Conservation (phyloP, 2,329 filamentous ascomycete species). For the Tolypocladium tundrense region DNA sequence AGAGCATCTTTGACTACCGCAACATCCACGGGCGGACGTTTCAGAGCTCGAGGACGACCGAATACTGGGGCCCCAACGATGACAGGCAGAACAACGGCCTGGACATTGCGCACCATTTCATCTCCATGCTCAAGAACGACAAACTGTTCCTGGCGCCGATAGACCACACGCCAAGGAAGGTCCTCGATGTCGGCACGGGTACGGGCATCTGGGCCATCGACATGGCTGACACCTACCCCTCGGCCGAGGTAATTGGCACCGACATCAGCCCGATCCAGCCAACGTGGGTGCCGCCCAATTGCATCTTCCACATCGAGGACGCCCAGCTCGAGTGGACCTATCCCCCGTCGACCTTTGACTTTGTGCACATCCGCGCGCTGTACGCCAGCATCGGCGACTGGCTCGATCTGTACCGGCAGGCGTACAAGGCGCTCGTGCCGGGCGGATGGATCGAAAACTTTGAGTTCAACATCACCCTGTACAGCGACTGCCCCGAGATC, state of each 20-base stretch:
- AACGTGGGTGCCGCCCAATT: slow-evolving; percentile 27
- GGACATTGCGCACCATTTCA: slow-evolving; percentile 15
- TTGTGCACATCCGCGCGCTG: slow-evolving; percentile 48
- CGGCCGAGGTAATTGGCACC: slow-evolving; percentile 35
- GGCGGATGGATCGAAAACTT: slow-evolving; percentile 35
- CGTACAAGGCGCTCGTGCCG: slow-evolving; percentile 42
- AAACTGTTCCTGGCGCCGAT: slow-evolving; percentile 5
- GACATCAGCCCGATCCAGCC: slow-evolving; percentile 49
- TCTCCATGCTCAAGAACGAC: slow-evolving; percentile 12
- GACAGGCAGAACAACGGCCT: slow-evolving; percentile 14
- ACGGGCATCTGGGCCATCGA: slow-evolving; percentile 51
- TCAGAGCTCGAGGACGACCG: slow-evolving; percentile 16
- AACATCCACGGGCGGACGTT: slow-evolving; percentile 20
- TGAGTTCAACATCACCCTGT: slow-evolving; percentile 11
- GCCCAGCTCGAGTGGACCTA: slow-evolving; percentile 19
- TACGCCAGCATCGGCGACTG: slow-evolving; percentile 48
- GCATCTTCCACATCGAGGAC: slow-evolving; percentile 20
- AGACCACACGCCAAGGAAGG: background rate
- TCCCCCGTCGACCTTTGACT: slow-evolving; percentile 35
- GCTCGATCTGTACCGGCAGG: slow-evolving; percentile 37
- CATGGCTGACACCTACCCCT: slow-evolving; percentile 30
- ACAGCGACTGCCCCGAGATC: slow-evolving; percentile 11
- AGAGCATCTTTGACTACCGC: slow-evolving; percentile 22
- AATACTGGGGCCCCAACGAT: slow-evolving; percentile 18
- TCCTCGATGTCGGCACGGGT: slow-evolving; percentile 43